Base-by-base conservation (phyloP, 1,284 basidiomycete genomes). In the Moesziomyces sp. region DNA sequence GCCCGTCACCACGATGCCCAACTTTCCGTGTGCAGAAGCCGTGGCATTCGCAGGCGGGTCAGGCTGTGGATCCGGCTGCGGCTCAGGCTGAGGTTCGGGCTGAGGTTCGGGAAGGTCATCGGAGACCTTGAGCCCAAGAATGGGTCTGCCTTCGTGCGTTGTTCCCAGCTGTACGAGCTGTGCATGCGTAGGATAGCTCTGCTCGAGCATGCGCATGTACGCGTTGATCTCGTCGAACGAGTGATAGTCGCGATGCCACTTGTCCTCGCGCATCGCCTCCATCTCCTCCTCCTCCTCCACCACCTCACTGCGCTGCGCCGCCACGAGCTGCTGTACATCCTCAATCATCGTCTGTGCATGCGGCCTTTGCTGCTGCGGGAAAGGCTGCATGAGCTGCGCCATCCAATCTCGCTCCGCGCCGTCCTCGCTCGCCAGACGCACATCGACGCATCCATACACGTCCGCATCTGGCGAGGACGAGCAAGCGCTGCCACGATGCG, bases 121-220 rank as follows among this genome's bases (percentile, higher is more conserved):
- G 1, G 46, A 58, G 34, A 74, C 30, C 51, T 70, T 59, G 8
- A 74, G 34, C 16, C 35, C 72, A 11, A 56, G 24, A 19, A 74
- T 74, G 11, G 66, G 21, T 26, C 72, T 40, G 3, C 62, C 72
- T 43, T 74, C 72, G 34, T 74, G 55, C 30, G 72, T 74, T 23
- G 46, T 57, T 4, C 62, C 72, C 4, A 74, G 38, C 43, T 74
- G 54, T 7, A 63, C 46, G 14, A 62, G 43, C 16, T 46, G n/a
- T 3, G 57, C 72, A 40, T 74, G 56, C 1, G 24, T 23, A 0
- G 67, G 66, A 47, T 74, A 74, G 2, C 49, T 26, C 8, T 38
- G n/a, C 30, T 61, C 44, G 14, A 74, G 42, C 53, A 38, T 38
- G 5, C 26, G 43, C 47, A 74, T 58, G 28, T 55, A 63, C 4